Base-by-base conservation (phyloP, 1,284 basidiomycete genomes). In the Ustilago curta region DNA sequence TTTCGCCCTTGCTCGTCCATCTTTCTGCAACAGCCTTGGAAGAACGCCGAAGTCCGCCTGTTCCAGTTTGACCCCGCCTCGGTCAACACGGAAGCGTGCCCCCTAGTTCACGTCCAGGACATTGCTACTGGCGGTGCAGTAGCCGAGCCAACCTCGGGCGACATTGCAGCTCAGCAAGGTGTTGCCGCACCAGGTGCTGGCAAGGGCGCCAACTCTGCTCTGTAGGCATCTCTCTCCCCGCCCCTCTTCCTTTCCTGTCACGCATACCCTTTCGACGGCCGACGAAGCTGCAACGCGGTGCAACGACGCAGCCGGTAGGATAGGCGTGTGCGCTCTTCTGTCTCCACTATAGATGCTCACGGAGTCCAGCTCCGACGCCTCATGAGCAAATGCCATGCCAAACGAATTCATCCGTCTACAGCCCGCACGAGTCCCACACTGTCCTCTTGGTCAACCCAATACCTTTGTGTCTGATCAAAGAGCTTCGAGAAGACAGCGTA, bases 161-260 rank as follows among this genome's bases (percentile, higher is more conserved):
- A 81, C 37, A 75, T 78, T 48, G 77, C 56, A 25, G 55, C 59
- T 31, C 29, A 68, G 25, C 40, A 58, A 12, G 66, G 60, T 43
- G 56, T 69, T 19, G 21, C 61, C 25, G 49, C 61, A 35, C 47
- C 65, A 16, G 89, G 97, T 50, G 92, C 97, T 1, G 63, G 52
- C 54, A 58, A 58, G 37, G 53, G 64, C 35, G 58, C 59, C 47
- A 70, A 59, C 54, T 61, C 70, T 65, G 70, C 74, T 70, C 66
- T 68, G 75, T 76, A 64, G 71, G 73, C 68, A 68, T 76, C 73
- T 39, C 14, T 40, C 31, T 21, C 35, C n/a, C 48, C 23, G 27
- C 21, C 12, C 39, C n/a, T 23, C 40, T 14, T 27, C 4, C 8
- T 45, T 35, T 49, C 18, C 14, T 31, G 32, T 21, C 52, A 14